Evolutionary conservation across 2,329 filamentous ascomycete species (phyloP).

Genomic region (Zasmidium angulare): DNA sequence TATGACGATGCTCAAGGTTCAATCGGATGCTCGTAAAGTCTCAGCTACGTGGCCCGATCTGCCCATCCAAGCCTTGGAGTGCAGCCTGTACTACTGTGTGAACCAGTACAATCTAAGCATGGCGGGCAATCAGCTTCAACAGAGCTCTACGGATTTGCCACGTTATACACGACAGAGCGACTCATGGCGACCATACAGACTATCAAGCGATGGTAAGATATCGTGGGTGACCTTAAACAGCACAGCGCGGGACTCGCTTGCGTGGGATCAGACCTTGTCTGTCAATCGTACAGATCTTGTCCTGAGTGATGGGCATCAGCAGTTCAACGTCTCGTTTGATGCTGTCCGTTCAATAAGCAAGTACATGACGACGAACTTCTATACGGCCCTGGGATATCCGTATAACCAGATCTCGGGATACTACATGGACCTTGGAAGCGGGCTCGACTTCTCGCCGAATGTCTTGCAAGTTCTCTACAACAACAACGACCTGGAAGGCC

Average conservation of each 20-base stretch:
- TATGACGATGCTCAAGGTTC: neutral
- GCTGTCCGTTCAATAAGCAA: constrained; percentile 9
- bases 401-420: constrained; percentile 11
- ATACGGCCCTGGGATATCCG: neutral
- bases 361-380: constrained; percentile 8
- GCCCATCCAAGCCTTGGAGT: constrained; percentile 9
- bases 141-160: neutral
- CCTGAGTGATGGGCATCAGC: neutral
- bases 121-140: constrained; percentile 1
- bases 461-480: constrained; percentile 10
- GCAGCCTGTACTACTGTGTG: constrained; percentile 19
- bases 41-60: constrained; percentile 5
- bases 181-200: constrained; percentile 2
- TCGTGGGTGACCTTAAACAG: no score
- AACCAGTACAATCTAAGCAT: constrained; percentile 10
- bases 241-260: neutral
- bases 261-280: neutral
- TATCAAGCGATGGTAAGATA: neutral
- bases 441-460: constrained; percentile 6
- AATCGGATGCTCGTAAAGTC: neutral
- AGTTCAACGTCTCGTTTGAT: constrained; percentile 15
- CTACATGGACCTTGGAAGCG: constrained; percentile 1
- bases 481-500: constrained; percentile 6
- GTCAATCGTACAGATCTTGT: constrained; percentile 9
- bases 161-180: neutral